phyloP scores from a whole-genome alignment of 2,329 filamentous ascomycete genomes.

The Cryphonectria carpinicola region DNA sequence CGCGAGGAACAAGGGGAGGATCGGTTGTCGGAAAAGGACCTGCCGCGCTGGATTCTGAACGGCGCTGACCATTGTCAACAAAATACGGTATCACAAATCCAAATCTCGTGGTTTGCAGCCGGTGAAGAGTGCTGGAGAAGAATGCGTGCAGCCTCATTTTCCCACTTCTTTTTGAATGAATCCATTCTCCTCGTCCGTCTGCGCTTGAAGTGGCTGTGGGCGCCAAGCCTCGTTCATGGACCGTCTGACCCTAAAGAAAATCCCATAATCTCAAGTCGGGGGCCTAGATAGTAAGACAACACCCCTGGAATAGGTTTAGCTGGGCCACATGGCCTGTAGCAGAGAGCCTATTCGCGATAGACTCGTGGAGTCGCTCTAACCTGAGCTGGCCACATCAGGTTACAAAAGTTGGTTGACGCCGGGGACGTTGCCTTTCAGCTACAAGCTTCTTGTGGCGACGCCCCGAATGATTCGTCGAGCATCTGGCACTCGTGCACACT shows the following conservation, averaged over 20 bases:
- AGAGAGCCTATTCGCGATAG: conserved; percentile 2
- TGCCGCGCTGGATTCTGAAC: not conserved
- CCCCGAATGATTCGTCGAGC: not conserved
- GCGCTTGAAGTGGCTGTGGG: not conserved
- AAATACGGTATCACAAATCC: not conserved
- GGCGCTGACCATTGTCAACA: conserved; percentile 8
- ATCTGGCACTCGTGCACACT: not conserved
- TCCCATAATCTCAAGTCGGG: not conserved
- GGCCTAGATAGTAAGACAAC: not conserved
- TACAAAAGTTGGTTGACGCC: not conserved
- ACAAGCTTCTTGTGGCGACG: not conserved
- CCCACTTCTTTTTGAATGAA: not conserved
- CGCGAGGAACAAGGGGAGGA: conserved; percentile 6
- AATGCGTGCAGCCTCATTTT: not conserved
- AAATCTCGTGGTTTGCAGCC: not conserved
- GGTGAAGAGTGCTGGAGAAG: not conserved
- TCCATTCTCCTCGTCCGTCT: not conserved
- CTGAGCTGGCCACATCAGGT: not conserved
- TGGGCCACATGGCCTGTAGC: not conserved
- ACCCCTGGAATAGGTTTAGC: not conserved
- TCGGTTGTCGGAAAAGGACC: not conserved
- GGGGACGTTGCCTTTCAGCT: not conserved
- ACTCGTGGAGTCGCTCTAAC: not conserved
- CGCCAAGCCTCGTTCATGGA: not conserved
- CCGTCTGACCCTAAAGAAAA: not conserved